Evolutionary conservation across 2,329 filamentous ascomycete genomes (phyloP).

Genomic region (Exserohilum turcica): DNA sequence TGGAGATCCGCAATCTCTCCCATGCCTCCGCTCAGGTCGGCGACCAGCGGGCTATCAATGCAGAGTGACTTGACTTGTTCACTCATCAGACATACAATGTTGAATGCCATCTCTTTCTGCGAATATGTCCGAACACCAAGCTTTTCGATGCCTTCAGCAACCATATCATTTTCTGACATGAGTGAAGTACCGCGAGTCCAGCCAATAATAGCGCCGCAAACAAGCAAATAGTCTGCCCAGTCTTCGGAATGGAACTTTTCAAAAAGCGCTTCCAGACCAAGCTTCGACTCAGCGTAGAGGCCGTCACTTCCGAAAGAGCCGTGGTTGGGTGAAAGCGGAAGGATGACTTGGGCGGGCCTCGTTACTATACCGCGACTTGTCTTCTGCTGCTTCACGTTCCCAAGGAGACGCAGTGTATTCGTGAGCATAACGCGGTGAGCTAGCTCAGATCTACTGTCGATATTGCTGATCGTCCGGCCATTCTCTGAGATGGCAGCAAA

Average conservation of each 20-base stretch:
- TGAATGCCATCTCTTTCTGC: slow-evolving; percentile 99
- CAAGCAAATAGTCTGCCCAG: slow-evolving; percentile 96
- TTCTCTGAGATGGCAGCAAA: slow-evolving; percentile 98
- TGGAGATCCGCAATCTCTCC: slow-evolving; percentile 94
- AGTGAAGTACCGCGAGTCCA: slow-evolving; percentile 98
- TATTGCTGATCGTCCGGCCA: slow-evolving; percentile 92
- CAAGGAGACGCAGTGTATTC: slow-evolving; percentile 89
- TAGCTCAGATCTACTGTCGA: slow-evolving; percentile 96
- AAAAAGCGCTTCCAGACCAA: slow-evolving; percentile 95
- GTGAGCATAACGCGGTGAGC: slow-evolving; percentile 99
- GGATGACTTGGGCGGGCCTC: slow-evolving; percentile 91
- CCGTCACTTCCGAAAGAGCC: slow-evolving; percentile 98
- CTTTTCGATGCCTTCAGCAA: slow-evolving; percentile 94
- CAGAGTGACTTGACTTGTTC: slow-evolving; percentile 66
- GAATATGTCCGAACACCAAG: slow-evolving; percentile 98
- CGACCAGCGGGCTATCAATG: slow-evolving; percentile 93
- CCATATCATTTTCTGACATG: slow-evolving; percentile 97
- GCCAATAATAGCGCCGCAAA: slow-evolving; percentile 96
- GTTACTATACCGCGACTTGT: slow-evolving; percentile 86
- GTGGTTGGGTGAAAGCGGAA: slow-evolving; percentile 96
- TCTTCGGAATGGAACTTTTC: slow-evolving; percentile 98
- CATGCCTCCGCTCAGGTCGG: slow-evolving; percentile 87
- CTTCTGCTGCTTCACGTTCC: slow-evolving; percentile 90
- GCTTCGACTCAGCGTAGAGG: slow-evolving; percentile 97
- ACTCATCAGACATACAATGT: slow-evolving; percentile 84